Evolutionary conservation across 176 grass and related monocot genomes (phyloP).

Genomic region (Oryza nivara): DNA sequence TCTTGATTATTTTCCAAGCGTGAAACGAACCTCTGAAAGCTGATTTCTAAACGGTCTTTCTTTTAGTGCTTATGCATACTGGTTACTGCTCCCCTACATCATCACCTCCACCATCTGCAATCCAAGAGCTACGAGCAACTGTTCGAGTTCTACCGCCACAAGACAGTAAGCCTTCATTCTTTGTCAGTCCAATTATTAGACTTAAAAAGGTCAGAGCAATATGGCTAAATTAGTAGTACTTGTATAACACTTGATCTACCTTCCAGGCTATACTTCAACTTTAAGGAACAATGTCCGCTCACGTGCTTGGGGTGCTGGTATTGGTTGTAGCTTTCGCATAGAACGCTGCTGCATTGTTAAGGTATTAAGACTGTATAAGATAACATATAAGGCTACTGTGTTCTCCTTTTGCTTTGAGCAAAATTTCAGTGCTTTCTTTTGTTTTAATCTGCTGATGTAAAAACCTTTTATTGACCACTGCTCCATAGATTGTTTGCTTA

Average conservation of each 20-base stretch:
- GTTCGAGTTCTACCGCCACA: conserved; percentile 80
- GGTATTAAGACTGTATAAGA: conserved; percentile 49
- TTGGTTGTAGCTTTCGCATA: conserved; percentile 91
- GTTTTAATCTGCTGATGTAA: conserved; percentile 32
- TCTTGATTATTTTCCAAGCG: conserved; percentile 23
- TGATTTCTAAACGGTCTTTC: conserved; percentile 43
- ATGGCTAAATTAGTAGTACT: conserved; percentile 24
- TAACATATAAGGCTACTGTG: conserved; percentile 9
- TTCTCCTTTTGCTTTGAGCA: background rate
- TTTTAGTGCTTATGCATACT: conserved; percentile 93
- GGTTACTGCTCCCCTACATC: conserved; percentile 91
- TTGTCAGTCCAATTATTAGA: conserved; percentile 3
- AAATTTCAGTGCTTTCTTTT: background rate
- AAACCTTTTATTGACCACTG: conserved; percentile 19
- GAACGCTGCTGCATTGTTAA: conserved; percentile 95
- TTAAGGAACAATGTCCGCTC: conserved; percentile 97
- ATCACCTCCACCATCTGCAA: conserved; percentile 70
- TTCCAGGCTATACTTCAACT: conserved; percentile 87
- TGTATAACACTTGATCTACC: conserved; percentile 39
- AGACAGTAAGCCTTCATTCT: conserved; percentile 57
- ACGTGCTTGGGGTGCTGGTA: conserved; percentile 95
- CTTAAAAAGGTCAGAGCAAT: conserved; percentile 8
- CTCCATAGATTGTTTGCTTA: conserved; percentile 40
- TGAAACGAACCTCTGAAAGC: conserved; percentile 28
- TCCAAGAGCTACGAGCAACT: conserved; percentile 78